phyloP scores from a whole-genome alignment of 139 green algal species.

The Pseudopediastrum boryanum region DNA sequence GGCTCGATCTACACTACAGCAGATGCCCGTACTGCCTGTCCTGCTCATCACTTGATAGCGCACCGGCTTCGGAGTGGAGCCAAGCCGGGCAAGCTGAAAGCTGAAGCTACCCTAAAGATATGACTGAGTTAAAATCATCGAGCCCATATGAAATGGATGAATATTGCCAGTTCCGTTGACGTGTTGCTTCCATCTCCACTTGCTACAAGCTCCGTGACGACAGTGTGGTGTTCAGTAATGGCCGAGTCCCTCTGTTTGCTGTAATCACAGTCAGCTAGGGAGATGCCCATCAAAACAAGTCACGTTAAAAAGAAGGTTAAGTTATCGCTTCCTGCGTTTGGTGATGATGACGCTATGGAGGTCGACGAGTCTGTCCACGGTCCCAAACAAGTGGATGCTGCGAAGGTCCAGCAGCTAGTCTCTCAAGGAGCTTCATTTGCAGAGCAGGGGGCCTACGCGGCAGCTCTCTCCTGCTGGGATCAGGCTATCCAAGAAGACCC shows the following conservation, averaged over 20 bases:
- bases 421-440: constrained; percentile 2
- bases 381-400: constrained; percentile 27
- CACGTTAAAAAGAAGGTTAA: not conserved
- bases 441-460: not conserved
- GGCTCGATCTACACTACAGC: too few relatives aligned
- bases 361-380: not conserved
- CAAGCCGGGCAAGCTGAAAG: too few relatives aligned
- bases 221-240: not conserved
- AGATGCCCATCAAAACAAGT: not conserved
- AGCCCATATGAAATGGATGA: not conserved
- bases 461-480: constrained; percentile 28
- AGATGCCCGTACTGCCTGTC: too few relatives aligned
- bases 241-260: too few relatives aligned
- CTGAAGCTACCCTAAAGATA: too few relatives aligned
- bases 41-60: too few relatives aligned
- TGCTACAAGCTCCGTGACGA: not conserved
- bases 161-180: not conserved
- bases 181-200: not conserved
- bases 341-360: not conserved
- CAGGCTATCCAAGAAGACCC: constrained; percentile 26
- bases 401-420: not conserved
- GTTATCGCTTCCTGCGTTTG: constrained; percentile 21
- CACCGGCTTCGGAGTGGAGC: too few relatives aligned
- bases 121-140: not conserved
- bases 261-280: not conserved